These are phyloP conservation scores for Urochloa ruziziensis DNA, from an alignment of 176 grass and related monocot genomes.

Conservation along the genomic window DNA sequence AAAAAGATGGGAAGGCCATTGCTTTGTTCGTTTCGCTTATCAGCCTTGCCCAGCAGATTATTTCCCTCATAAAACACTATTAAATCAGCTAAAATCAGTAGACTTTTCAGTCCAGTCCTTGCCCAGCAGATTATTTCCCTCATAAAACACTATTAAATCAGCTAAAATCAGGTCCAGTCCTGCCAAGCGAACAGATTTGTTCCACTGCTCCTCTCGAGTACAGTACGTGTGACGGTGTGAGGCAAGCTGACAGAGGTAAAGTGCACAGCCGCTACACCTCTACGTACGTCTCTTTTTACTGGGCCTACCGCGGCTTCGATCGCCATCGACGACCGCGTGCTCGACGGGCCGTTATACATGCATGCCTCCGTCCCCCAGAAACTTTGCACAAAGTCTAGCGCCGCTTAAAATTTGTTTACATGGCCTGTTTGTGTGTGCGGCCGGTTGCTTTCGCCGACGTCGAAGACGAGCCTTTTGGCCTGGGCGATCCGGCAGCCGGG, in stretches of 20 bases:
- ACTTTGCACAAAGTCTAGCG: background rate
- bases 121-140: too few relatives aligned
- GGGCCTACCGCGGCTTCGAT: background rate
- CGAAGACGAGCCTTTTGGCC: constrained; percentile 14
- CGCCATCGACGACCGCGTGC: constrained; percentile 17
- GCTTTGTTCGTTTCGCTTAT: too few relatives aligned
- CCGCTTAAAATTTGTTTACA: background rate
- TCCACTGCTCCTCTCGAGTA: too few relatives aligned
- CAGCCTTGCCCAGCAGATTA: too few relatives aligned
- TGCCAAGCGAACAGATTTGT: too few relatives aligned
- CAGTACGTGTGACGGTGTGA: too few relatives aligned
- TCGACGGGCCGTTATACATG: background rate
- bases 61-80: too few relatives aligned
- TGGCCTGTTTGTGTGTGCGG: background rate
- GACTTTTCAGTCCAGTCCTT: too few relatives aligned
- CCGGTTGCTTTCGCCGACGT: constrained; percentile 13
- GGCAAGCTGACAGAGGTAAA: background rate
- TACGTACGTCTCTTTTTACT: background rate
- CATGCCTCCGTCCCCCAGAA: background rate
- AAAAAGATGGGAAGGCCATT: background rate
- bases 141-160: too few relatives aligned
- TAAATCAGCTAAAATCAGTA: too few relatives aligned
- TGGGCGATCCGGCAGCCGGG: background rate
- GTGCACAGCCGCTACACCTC: too few relatives aligned
- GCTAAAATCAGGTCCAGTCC: too few relatives aligned